Base-by-base conservation (phyloP, 2,329 filamentous ascomycete species). In the Epichloe glyceriae region DNA sequence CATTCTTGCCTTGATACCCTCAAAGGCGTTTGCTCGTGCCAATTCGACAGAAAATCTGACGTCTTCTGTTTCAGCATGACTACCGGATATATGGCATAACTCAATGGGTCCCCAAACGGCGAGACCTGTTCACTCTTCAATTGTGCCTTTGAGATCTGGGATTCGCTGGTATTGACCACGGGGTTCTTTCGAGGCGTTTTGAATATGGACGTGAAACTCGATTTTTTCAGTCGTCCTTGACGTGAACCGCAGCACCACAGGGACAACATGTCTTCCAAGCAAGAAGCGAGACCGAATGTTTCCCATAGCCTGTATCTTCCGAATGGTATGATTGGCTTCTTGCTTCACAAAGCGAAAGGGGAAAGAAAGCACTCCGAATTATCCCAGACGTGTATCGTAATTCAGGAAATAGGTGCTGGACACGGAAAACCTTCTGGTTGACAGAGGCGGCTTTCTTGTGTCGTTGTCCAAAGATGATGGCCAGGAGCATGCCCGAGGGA, bases 1-100 rank as follows among this genome's bases (percentile, higher is more conserved):
- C 15, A 78, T 59, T 41, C 65, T 72, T 5, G 65, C 68, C 38
- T 68, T 72, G 34, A 80, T 70, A 3, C 64, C 63, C 34, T 68
- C 68, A 11, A 80, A 62, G 0, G 71, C 68, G 46, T 66, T 68
- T 17, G 61, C 68, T 44, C 64, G 67, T 49, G 58, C 67, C 46
- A 58, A 62, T 30, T 64, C 50, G 5, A 53, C 38, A 3, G 51
- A 50, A 14, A 40, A 41, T 26, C 51, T 52, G 20, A 52, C 68
- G 11, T 67, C 65, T n/a, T 72, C 71, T 33, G 67, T 62, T 17
- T 69, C 67, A 3, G 70, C 70, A 46, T 73, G 67, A 30, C 69
- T 64, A 5, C 64, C 61, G 8, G 62, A 57, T 0, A 70, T 56
- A 17, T 67, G 61, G 19, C 58, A 61, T 6, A 65, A 57, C 46